These are phyloP conservation scores for Inga laurina DNA, from an alignment of 306 rosid species.

Conservation along the genomic window DNA sequence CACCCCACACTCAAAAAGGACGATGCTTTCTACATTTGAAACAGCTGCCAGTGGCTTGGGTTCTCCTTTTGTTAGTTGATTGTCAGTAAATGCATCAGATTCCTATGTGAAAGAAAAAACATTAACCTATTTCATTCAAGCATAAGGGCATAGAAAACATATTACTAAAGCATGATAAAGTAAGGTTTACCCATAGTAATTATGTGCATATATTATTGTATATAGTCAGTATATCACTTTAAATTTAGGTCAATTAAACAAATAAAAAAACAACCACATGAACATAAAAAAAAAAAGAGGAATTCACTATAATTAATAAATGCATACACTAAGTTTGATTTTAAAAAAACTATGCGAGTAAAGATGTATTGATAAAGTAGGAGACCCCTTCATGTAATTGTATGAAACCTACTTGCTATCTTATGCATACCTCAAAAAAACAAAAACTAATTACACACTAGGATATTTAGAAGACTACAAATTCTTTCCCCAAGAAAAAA, in stretches of 20 bases:
- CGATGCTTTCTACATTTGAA: too few species aligned
- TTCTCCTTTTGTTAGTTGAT: neutral
- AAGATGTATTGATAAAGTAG: neutral
- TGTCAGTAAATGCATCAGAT: neutral
- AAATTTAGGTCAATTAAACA: neutral
- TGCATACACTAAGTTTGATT: too few species aligned
- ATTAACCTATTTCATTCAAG: neutral
- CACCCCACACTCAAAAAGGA: too few species aligned
- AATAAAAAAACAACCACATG: neutral
- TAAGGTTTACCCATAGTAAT: too few species aligned
- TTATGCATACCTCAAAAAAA: neutral
- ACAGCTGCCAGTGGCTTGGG: neutral
- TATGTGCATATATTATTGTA: too few species aligned
- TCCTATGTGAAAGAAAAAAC: neutral
- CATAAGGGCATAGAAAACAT: neutral
- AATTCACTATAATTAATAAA: too few species aligned
- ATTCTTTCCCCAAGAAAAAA: too few species aligned
- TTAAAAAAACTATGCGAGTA: too few species aligned
- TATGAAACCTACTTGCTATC: neutral
- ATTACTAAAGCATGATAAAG: too few species aligned
- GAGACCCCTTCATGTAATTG: neutral
- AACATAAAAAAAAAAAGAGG: neutral
- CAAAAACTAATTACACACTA: neutral
- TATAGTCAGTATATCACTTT: too few species aligned
- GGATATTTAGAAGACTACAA: neutral